Percentiles rank a stretch among this genome's conserved stretches.
These are phyloP conservation scores for Tolypocladium tropicale DNA, from an alignment of 2,329 filamentous ascomycete species.

Conservation along the genomic window DNA sequence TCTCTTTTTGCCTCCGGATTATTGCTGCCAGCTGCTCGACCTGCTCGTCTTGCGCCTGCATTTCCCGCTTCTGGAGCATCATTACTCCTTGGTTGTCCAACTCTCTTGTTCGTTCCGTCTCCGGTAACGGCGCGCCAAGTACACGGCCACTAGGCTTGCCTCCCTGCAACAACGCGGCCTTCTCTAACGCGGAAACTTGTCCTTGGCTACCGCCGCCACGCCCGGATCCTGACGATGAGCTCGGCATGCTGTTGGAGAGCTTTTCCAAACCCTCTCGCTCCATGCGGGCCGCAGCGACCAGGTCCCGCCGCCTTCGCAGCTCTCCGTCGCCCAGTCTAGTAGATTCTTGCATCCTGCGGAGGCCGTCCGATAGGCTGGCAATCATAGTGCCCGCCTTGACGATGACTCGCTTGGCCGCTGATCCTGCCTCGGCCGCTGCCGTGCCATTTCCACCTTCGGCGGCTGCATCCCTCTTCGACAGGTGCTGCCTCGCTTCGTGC, in stretches of 20 bases:
- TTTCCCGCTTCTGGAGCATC: conserved; percentile 63
- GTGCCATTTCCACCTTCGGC: conserved; percentile 28
- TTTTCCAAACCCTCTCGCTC: conserved; percentile 70
- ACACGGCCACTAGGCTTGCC: conserved; percentile 47
- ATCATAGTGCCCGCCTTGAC: conserved; percentile 58
- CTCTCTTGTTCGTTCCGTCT: conserved; percentile 68
- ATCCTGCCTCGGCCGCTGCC: conserved; percentile 49
- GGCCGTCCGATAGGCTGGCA: conserved; percentile 52
- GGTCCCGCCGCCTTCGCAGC: conserved; percentile 58
- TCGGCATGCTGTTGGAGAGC: conserved; percentile 48
- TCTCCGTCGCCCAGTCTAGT: conserved; percentile 62
- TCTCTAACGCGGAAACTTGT: conserved; percentile 37
- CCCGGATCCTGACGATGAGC: conserved; percentile 14
- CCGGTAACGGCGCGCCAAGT: conserved; percentile 59
- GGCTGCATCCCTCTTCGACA: conserved; percentile 55
- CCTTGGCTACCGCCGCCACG: conserved; percentile 36
- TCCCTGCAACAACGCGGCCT: conserved; percentile 34
- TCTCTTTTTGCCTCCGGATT: conserved; percentile 63
- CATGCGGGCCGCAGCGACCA: conserved; percentile 58
- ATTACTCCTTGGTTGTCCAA: conserved; percentile 66
- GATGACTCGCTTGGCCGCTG: conserved; percentile 64
- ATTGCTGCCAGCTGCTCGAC: conserved; percentile 59
- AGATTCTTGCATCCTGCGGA: conserved; percentile 45
- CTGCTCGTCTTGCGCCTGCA: conserved; percentile 65
- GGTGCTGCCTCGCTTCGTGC: conserved; percentile 55